These are phyloP conservation scores for Phyllachora maydis DNA, from an alignment of 2,329 filamentous ascomycete species.

Conservation along the genomic window DNA sequence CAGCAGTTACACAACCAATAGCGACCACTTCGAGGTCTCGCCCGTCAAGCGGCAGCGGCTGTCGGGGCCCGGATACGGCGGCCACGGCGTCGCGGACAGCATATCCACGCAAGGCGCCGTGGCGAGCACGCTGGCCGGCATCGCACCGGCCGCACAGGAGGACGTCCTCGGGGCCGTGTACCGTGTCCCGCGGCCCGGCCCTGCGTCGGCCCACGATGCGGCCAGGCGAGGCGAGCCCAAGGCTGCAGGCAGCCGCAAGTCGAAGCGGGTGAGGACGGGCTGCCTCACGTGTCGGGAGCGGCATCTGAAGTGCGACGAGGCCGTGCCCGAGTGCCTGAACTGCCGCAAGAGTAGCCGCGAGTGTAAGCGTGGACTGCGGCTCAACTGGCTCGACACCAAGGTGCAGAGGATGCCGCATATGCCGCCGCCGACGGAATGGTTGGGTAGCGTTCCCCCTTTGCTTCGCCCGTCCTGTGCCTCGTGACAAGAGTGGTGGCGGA, in stretches of 20 bases:
- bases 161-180: no score
- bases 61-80: conserved; percentile 3
- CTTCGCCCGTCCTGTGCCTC: neutral
- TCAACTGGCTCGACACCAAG: conserved; percentile 82
- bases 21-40: conserved; percentile 7
- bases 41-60: conserved; percentile 9
- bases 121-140: no score
- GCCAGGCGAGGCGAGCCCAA: conserved; percentile 2
- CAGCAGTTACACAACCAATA: conserved; percentile 3
- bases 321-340: conserved; percentile 42
- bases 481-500: conserved; percentile 1
- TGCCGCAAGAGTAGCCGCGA: conserved; percentile 72
- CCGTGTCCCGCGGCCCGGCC: no score
- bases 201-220: conserved; percentile 1
- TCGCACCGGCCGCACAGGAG: no score
- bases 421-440: conserved; percentile 42
- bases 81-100: no score
- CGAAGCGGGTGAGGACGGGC: conserved; percentile 75
- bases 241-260: conserved; percentile 25
- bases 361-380: conserved; percentile 67
- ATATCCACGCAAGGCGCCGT: no score
- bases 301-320: conserved; percentile 83
- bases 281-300: conserved; percentile 79
- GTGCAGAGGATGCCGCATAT: conserved; percentile 47
- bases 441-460: conserved; percentile 19